Conservation (phyloP, 495 filamentous ascomycete species). For the Wilcoxina mikolae region DNA sequence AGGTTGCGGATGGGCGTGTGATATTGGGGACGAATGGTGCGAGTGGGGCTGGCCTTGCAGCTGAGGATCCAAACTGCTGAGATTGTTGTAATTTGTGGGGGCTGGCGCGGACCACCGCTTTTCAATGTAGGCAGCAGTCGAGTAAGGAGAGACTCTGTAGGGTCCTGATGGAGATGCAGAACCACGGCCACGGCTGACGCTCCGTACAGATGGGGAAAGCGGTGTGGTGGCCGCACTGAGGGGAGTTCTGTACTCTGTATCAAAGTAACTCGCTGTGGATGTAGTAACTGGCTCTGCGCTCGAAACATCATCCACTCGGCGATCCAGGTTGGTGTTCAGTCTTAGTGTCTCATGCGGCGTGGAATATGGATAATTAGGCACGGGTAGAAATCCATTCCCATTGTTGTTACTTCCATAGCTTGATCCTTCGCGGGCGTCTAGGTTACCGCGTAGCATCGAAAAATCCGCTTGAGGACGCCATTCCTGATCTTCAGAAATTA, state of each 20-base stretch:
- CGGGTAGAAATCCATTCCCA: conserved; percentile 13
- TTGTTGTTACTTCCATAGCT: conserved; percentile 25
- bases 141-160: background rate
- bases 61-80: conserved; percentile 32
- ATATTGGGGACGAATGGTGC: conserved; percentile 44
- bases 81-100: background rate
- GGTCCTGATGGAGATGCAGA: background rate
- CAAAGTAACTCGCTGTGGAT: background rate
- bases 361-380: conserved; percentile 22
- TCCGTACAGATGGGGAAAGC: background rate
- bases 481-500: conserved; percentile 13
- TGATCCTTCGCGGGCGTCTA: conserved; percentile 7
- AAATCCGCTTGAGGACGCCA: conserved; percentile 19
- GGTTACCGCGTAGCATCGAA: background rate
- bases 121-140: background rate
- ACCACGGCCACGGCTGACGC: background rate
- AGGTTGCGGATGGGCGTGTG: conserved; percentile 35
- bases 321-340: background rate
- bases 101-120: conserved; percentile 20
- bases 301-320: conserved; percentile 8
- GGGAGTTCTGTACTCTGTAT: background rate
- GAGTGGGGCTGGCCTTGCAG: conserved; percentile 32
- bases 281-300: conserved; percentile 30
- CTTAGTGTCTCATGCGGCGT: conserved; percentile 1
- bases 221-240: background rate